Evolutionary conservation across 2,329 filamentous ascomycete genomes (phyloP), one percentile per base, ranked within the genome.

Genomic region (Celoporthe dispersa): DNA sequence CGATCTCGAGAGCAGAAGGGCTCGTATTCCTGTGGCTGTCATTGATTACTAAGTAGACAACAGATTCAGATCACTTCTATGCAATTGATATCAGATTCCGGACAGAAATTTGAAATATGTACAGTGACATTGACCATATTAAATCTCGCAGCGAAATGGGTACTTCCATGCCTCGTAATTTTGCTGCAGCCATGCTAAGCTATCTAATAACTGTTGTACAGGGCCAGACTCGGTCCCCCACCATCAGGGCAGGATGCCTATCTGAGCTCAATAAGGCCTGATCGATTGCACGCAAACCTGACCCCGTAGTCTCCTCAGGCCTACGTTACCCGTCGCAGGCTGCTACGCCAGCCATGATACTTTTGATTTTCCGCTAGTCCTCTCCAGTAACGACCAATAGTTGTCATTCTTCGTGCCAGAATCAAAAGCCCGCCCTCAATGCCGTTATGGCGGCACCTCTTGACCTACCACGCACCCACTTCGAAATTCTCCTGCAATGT

Each of bases 401-500:
- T 33, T 19, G n/a, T 31, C 35, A n/a, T 35, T 35, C 19, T 51
- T 6, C 16, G n/a, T 33, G 16, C 33, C n/a, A 8, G 16, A 3
- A 41, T 53, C 25, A 28, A 28, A 19, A 5, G 51, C 12, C 19
- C 19, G 33, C 39, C 41, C 22, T 22, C 63, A 14, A 35, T 35
- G 22, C 11, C 19, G 6, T 35, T 22, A 14, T 31, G 33, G n/a
- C 8, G 33, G 9, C 4, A 25, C 4, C 16, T 22, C n/a, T 28
- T 35, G 39, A 16, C 70, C 82, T 90, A 97, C 93, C 94, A 97
- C 64, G 94, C 93, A 76, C 88, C 89, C 70, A 97, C 92, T 77
- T 98, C 95, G 76, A 98, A 98, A 79, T 97, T 97, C 82, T 98
- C 95, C 90, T 94, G 73, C 44, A 51, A 59, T 22, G 63, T 39